Percentiles rank a stretch among this genome's conserved stretches.
Conservation (phyloP, 805 yeast genomes). For the Pichia nanzhaoensis region DNA sequence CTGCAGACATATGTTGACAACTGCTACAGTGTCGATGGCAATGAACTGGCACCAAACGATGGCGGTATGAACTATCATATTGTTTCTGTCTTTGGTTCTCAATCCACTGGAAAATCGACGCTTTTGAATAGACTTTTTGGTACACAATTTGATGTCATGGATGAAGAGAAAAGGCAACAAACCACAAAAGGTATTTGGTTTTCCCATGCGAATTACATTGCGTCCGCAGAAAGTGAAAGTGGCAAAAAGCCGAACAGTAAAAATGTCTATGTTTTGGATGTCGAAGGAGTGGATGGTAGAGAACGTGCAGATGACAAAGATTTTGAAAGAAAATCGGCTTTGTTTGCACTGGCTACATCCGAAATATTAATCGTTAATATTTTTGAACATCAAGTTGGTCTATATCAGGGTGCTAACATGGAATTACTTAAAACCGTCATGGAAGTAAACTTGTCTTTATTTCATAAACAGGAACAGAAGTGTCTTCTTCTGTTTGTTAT, state of each 20-base stretch:
- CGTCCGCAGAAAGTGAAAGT: conserved; percentile 8
- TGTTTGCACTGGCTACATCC: conserved; percentile 88
- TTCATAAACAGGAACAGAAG: conserved; percentile 54
- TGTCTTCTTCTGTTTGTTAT: conserved; percentile 78
- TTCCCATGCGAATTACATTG: conserved; percentile 46
- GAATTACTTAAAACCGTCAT: conserved; percentile 91
- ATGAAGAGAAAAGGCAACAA: conserved; percentile 76
- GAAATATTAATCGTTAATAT: conserved; percentile 87
- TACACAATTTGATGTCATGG: conserved; percentile 90
- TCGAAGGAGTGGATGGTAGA: conserved; percentile 98
- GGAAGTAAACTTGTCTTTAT: conserved; percentile 85
- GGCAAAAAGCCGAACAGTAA: conserved; percentile 16
- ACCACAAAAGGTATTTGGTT: conserved; percentile 86
- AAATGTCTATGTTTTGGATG: conserved; percentile 78
- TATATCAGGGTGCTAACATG: conserved; percentile 97
- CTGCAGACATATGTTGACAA: conserved; percentile 28
- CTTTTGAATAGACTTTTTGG: conserved; percentile 78
- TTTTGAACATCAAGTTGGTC: conserved; percentile 96
- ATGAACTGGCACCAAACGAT: conserved; percentile 19
- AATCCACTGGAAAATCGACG: conserved; percentile 94
- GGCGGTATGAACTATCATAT: conserved; percentile 77
- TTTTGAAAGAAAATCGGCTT: conserved; percentile 92
- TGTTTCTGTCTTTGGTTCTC: conserved; percentile 94
- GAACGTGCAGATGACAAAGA: conserved; percentile 98
- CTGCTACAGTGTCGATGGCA: conserved; percentile 17